Percentiles rank a stretch among this genome's conserved stretches.
Evolutionary conservation across 2,329 filamentous ascomycete species (phyloP).

Genomic region (Harringtonia aguacate): DNA sequence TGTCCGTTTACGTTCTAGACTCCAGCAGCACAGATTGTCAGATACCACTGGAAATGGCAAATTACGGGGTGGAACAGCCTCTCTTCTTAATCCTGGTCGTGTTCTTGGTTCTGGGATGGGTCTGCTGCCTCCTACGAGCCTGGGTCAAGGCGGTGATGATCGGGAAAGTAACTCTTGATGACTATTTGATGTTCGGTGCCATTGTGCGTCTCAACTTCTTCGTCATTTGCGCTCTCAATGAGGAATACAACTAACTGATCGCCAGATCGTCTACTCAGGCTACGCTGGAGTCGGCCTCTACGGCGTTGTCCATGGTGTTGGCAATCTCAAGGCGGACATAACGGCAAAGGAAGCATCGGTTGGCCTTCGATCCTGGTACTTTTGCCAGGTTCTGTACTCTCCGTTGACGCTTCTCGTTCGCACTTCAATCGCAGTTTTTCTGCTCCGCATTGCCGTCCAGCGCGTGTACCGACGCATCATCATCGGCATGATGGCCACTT

Average conservation of each 20-base stretch:
- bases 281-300: conserved; percentile 21
- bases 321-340: conserved; percentile 14
- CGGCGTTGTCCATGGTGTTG: conserved; percentile 21
- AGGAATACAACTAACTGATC: too few species aligned
- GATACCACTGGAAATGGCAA: too few species aligned
- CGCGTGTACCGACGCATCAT: conserved; percentile 24
- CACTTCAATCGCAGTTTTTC: conserved; percentile 28
- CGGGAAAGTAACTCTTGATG: conserved; percentile 31
- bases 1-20: too few species aligned
- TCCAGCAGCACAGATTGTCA: too few species aligned
- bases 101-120: conserved; percentile 13
- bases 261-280: conserved; percentile 23
- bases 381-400: conserved; percentile 29
- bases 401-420: conserved; percentile 27
- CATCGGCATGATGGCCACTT: conserved; percentile 23
- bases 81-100: conserved; percentile 8
- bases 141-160: conserved; percentile 33
- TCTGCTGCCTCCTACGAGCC: conserved; percentile 28
- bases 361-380: conserved; percentile 25
- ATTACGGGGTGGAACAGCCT: conserved; percentile 7
- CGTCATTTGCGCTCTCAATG: too few species aligned
- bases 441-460: conserved; percentile 26
- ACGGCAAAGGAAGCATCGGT: conserved; percentile 14
- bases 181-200: conserved; percentile 34
- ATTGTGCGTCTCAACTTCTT: conserved; percentile 23